Base-by-base conservation (phyloP, 495 filamentous ascomycete genomes). In the Aspergillus bertholletiae region DNA sequence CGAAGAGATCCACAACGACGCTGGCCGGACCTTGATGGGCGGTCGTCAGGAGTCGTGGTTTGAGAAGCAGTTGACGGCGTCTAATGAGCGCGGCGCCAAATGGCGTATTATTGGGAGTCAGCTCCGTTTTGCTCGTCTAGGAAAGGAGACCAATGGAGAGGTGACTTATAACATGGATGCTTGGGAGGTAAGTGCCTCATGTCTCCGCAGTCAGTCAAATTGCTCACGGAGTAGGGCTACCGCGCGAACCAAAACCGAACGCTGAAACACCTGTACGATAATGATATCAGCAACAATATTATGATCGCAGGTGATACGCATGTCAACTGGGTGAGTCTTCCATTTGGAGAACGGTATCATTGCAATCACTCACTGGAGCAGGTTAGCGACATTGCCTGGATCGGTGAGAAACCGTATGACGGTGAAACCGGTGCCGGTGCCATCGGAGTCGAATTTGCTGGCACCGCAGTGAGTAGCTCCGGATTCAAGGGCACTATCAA, bases 31-130 rank as follows among this genome's bases (percentile, higher is more conserved):
- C 2, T 57, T 87, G 28, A 87, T 89, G 84, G 86, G 86, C 15
- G 64, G 76, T 15, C 74, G 74, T 8, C 86, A 89, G 64, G 86
- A 89, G 58, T 67, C 76, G 51, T 89, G 86, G 86, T 86, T 89
- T 69, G 87, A 86, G 64, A 71, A 76, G 60, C 61, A 78, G 24
- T 69, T 89, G 11, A 69, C 73, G 17, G 46, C 74, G n/a, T 85
- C 81, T 22, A 43, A 51, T 7, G 30, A 55, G 13, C 57, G 57
- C 7, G 57, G 57, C 28, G 79, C 85, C 2, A 69, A 73, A 27
- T 88, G 85, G 85, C 75, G 84, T 17, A 63, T 88, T 41, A 73
- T 88, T 27, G 84, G 85, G 20, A 84, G 80, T 47, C 85, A 88
- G 65, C 80, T 83, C 32, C 63, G 86, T 37, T 88, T 88, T n/a